Conservation (phyloP, 1,139 yeast genomes). For the Yamadazyma atlantica region DNA sequence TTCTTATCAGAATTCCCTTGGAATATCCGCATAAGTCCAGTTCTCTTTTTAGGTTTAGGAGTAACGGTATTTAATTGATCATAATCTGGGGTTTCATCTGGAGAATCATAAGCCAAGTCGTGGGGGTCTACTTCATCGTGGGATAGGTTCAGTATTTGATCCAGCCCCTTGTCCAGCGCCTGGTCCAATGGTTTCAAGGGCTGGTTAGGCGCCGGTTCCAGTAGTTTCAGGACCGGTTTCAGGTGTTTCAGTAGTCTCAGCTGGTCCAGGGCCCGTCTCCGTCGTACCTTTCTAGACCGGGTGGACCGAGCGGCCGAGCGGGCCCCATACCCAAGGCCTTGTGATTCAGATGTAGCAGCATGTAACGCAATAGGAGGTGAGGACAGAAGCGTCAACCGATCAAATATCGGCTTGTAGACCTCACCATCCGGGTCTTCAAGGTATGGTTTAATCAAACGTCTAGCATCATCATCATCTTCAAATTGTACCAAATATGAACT, state of each 20-base stretch:
- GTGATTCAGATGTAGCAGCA: not conserved
- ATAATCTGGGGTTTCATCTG: not conserved
- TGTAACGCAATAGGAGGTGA: conserved; percentile 39
- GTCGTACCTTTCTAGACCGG: no score
- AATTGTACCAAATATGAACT: conserved; percentile 28
- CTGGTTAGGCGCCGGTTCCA: no score
- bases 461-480: conserved; percentile 27
- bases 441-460: conserved; percentile 23
- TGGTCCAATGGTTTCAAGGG: no score
- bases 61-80: not conserved
- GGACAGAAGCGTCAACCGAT: conserved; percentile 14
- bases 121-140: not conserved
- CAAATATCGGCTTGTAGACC: conserved; percentile 12
- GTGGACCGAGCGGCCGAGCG: not conserved
- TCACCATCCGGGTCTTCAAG: conserved; percentile 12
- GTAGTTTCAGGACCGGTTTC: no score
- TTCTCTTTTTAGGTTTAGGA: not conserved
- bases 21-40: conserved; percentile 1
- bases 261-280: no score
- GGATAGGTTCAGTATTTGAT: no score
- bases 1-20: not conserved
- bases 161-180: no score
- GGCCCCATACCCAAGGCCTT: not conserved
- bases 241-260: no score
- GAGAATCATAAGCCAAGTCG: not conserved